These are phyloP conservation scores for Argentina anserina DNA, from an alignment of 306 rosid genomes.

Conservation along the genomic window DNA sequence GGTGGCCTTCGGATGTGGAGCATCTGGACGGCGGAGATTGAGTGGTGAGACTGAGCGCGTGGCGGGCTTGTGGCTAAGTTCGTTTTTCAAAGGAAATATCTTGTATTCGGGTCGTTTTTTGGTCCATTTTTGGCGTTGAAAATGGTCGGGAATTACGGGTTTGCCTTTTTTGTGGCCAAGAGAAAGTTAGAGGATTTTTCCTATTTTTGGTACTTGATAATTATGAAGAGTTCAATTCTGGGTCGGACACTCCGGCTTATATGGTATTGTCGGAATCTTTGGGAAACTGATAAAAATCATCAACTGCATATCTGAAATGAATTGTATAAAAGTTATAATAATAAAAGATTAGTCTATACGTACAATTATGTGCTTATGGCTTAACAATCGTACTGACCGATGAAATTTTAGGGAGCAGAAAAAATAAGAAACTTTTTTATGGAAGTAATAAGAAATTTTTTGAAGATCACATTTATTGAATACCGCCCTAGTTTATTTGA, in stretches of 20 bases:
- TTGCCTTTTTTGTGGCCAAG: background rate
- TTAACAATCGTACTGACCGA: too few species aligned
- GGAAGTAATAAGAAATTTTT: too few species aligned
- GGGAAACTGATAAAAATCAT: background rate
- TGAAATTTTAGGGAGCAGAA: too few species aligned
- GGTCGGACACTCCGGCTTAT: background rate
- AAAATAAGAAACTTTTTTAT: too few species aligned
- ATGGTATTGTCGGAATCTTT: background rate
- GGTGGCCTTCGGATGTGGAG: constrained; percentile 33
- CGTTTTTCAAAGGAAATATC: constrained; percentile 27
- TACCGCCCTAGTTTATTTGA: too few species aligned
- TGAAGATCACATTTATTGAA: too few species aligned
- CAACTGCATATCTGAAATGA: background rate
- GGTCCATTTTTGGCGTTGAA: background rate
- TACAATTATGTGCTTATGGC: too few species aligned
- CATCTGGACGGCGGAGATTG: constrained; percentile 42
- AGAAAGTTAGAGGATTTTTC: background rate
- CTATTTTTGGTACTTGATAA: background rate
- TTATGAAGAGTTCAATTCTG: background rate
- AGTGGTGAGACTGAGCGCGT: constrained; percentile 45
- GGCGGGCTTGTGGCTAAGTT: constrained; percentile 51
- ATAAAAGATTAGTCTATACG: too few species aligned
- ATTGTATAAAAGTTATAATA: too few species aligned
- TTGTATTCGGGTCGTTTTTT: constrained; percentile 18
- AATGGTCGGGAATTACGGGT: background rate